phyloP scores from a whole-genome alignment of 495 filamentous ascomycete genomes.

The Lasiosphaeria miniovina region DNA sequence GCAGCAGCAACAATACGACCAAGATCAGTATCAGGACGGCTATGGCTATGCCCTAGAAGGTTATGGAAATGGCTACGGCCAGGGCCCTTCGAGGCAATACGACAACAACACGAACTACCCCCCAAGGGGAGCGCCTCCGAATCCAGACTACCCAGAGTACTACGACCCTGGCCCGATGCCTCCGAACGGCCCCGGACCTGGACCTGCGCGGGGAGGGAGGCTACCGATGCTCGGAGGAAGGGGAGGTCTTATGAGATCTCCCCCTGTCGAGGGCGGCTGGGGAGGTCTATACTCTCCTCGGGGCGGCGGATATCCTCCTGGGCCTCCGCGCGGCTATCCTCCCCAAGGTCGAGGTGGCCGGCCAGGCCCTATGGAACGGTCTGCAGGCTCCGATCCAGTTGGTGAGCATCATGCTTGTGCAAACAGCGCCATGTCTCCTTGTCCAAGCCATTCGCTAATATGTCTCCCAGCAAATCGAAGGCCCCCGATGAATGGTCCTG shows the following conservation, averaged over 20 bases:
- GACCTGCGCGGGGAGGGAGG: slow-evolving; percentile 34
- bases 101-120: slow-evolving; percentile 50
- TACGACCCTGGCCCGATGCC: slow-evolving; percentile 41
- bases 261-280: slow-evolving; percentile 31
- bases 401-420: not conserved
- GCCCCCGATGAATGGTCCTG: slow-evolving; percentile 27
- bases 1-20: slow-evolving; percentile 45
- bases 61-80: slow-evolving; percentile 42
- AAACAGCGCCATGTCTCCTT: not conserved
- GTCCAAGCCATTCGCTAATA: slow-evolving; percentile 7
- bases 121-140: slow-evolving; percentile 42
- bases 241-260: slow-evolving; percentile 43
- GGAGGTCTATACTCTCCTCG: slow-evolving; percentile 34
- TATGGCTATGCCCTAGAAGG: slow-evolving; percentile 53
- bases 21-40: slow-evolving; percentile 50
- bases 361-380: slow-evolving; percentile 36
- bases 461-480: slow-evolving; percentile 29
- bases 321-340: slow-evolving; percentile 31
- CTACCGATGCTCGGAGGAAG: slow-evolving; percentile 39
- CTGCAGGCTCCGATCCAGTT: slow-evolving; percentile 32
- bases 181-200: slow-evolving; percentile 25
- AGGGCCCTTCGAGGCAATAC: slow-evolving; percentile 46
- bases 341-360: slow-evolving; percentile 38
- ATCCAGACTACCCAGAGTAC: slow-evolving; percentile 49
- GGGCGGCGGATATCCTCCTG: slow-evolving; percentile 28